Conservation (phyloP, 345 rosid genomes). For the Eucalyptus marginata region DNA sequence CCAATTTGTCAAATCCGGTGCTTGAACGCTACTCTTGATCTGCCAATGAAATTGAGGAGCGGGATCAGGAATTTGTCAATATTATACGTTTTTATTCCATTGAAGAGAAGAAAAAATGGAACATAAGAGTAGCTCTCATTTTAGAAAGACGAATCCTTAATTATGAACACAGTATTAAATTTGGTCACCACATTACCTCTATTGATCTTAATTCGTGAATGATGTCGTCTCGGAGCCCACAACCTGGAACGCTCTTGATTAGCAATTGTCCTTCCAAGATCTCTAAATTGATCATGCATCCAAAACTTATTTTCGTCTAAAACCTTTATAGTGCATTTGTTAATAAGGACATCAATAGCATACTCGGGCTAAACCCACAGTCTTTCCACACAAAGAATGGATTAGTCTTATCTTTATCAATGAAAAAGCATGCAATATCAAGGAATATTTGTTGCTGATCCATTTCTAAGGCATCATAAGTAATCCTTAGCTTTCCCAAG, state of each 20-base stretch:
- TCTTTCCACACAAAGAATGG: not conserved
- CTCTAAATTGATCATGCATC: not conserved
- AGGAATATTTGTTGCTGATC: not conserved
- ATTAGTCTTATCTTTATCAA: not conserved
- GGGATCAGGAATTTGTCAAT: not conserved
- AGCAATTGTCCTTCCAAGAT: not conserved
- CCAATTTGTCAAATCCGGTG: not conserved
- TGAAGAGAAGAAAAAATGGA: not conserved
- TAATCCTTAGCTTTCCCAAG: not conserved
- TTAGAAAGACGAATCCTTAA: not conserved
- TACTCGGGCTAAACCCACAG: not conserved
- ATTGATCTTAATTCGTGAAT: not conserved
- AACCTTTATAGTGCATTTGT: not conserved
- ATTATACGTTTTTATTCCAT: not conserved
- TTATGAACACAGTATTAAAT: not conserved
- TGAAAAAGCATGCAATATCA: not conserved
- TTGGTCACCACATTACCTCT: not conserved
- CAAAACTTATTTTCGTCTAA: not conserved
- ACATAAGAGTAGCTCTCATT: not conserved
- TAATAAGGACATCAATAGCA: not conserved
- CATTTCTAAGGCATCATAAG: not conserved
- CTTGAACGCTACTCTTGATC: not conserved
- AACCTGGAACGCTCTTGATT: not conserved
- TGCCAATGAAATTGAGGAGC: not conserved
- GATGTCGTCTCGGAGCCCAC: not conserved